phyloP scores from a whole-genome alignment of 306 rosid genomes.

The Cucumis hystrix region DNA sequence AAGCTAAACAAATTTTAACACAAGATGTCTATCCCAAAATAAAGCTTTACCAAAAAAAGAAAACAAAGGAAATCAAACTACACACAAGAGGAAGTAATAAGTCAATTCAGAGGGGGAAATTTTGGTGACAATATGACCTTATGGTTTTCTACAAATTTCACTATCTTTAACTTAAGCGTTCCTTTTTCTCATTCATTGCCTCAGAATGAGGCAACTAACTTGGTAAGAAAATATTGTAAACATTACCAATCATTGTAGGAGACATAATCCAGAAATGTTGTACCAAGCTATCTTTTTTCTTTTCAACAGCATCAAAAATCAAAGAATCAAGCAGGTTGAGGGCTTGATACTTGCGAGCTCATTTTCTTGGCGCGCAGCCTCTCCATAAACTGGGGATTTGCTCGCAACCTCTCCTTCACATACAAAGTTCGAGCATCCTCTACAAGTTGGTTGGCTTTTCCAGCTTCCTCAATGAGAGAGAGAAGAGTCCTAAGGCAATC shows the following conservation, averaged over 20 bases:
- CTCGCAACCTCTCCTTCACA: conserved; percentile 64
- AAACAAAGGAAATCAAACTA: too few relatives aligned
- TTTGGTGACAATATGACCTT: neutral
- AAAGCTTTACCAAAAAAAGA: neutral
- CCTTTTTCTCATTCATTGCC: neutral
- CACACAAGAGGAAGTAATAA: neutral
- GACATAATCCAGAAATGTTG: neutral
- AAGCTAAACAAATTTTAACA: neutral
- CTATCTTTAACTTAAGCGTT: neutral
- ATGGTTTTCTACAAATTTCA: neutral
- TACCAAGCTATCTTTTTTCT: neutral
- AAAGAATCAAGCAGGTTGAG: conserved; percentile 27
- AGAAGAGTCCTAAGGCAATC: conserved; percentile 87
- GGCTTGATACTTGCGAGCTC: conserved; percentile 28
- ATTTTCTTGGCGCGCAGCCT: conserved; percentile 52
- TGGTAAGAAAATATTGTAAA: neutral
- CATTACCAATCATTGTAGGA: neutral
- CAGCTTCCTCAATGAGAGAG: conserved; percentile 84
- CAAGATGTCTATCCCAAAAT: neutral
- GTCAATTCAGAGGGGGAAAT: neutral
- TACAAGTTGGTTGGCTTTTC: conserved; percentile 73
- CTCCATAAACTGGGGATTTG: conserved; percentile 72
- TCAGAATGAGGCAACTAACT: neutral
- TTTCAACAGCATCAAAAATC: neutral
- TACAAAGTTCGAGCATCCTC: conserved; percentile 63